These are phyloP conservation scores for Monilinia polystroma DNA, from an alignment of 2,329 filamentous ascomycete species.

Conservation along the genomic window DNA sequence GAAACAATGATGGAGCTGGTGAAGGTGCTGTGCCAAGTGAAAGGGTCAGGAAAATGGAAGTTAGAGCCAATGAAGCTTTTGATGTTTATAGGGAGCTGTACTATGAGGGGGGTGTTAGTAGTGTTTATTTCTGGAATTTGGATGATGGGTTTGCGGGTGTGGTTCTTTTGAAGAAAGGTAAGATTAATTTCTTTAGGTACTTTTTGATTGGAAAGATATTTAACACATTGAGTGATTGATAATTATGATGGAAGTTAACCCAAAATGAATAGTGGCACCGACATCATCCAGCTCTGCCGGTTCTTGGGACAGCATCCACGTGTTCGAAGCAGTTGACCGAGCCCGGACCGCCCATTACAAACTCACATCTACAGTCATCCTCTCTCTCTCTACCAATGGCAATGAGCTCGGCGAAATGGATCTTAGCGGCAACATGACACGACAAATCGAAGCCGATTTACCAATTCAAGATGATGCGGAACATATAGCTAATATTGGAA, in stretches of 20 bases:
- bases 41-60: conserved; percentile 87
- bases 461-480: conserved; percentile 85
- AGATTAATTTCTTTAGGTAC: conserved; percentile 37
- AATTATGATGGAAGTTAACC: conserved; percentile 13
- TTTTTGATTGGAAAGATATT: not conserved
- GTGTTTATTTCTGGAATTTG: conserved; percentile 97
- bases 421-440: conserved; percentile 95
- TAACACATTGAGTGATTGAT: not conserved
- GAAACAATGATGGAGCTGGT: conserved; percentile 58
- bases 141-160: conserved; percentile 98
- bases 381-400: conserved; percentile 72
- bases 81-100: conserved; percentile 96
- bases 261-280: conserved; percentile 55
- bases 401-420: conserved; percentile 79
- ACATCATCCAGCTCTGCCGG: conserved; percentile 68
- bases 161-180: conserved; percentile 91
- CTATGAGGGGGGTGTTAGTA: conserved; percentile 93
- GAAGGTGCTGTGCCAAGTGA: conserved; percentile 89
- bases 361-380: conserved; percentile 93
- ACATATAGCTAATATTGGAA: conserved; percentile 93
- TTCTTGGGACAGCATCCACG: conserved; percentile 97
- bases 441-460: conserved; percentile 90
- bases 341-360: conserved; percentile 94
- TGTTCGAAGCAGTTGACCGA: conserved; percentile 93
- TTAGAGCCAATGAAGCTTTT: conserved; percentile 92